phyloP scores from a whole-genome alignment of 2,329 filamentous ascomycete species.

The Lojkania enalia region DNA sequence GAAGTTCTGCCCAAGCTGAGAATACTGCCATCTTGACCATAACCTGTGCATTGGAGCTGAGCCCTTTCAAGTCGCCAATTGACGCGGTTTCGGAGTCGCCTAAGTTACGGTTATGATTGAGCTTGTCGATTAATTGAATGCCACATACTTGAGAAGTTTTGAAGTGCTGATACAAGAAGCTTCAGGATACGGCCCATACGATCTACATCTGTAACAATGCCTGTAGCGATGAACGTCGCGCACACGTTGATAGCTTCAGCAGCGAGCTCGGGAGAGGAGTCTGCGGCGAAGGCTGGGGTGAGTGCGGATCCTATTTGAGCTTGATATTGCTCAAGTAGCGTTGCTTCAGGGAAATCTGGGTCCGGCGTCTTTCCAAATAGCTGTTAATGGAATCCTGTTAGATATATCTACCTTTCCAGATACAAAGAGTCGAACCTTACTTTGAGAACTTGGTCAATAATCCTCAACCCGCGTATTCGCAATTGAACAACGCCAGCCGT shows the following conservation, averaged over 20 bases:
- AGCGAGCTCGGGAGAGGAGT: slow-evolving; percentile 93
- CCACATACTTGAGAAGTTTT: slow-evolving; percentile 76
- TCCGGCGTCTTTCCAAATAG: slow-evolving; percentile 96
- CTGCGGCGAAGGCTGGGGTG: slow-evolving; percentile 91
- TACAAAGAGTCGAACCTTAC: slow-evolving; percentile 41
- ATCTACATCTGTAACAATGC: slow-evolving; percentile 95
- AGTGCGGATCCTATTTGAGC: slow-evolving; percentile 96
- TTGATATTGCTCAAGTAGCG: slow-evolving; percentile 95
- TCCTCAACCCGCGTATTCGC: slow-evolving; percentile 86
- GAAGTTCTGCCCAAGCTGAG: slow-evolving; percentile 94
- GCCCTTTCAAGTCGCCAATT: slow-evolving; percentile 88
- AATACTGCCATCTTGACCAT: slow-evolving; percentile 99
- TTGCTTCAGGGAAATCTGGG: slow-evolving; percentile 96
- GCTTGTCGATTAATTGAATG: neutral
- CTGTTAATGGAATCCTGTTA: slow-evolving; percentile 33
- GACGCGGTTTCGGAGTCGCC: slow-evolving; percentile 75
- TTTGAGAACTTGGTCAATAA: slow-evolving; percentile 89
- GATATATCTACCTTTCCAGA: neutral
- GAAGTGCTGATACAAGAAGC: slow-evolving; percentile 83
- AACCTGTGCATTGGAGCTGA: slow-evolving; percentile 93
- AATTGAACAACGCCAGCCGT: slow-evolving; percentile 91
- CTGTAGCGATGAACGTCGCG: slow-evolving; percentile 95
- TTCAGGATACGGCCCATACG: slow-evolving; percentile 99
- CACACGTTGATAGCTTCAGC: slow-evolving; percentile 97
- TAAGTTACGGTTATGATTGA: slow-evolving; percentile 22